Conservation (phyloP, 202 grass and related monocot species). For the Zizania palustris region DNA sequence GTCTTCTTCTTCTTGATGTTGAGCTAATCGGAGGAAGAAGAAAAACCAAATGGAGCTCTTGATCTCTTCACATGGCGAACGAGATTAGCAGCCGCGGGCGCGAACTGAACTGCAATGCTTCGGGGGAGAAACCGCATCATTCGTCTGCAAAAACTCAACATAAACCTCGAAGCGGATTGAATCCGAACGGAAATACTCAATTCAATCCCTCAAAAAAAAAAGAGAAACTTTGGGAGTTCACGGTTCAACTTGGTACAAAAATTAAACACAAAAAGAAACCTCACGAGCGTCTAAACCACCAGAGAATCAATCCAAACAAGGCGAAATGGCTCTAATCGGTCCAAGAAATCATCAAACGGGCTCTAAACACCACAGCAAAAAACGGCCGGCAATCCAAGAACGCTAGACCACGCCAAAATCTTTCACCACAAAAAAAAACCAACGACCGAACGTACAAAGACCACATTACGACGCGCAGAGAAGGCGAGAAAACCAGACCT, state of each 20-base stretch:
- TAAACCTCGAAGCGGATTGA: background rate
- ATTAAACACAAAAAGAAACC: background rate
- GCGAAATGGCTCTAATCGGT: background rate
- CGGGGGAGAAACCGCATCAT: background rate
- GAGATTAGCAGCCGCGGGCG: background rate
- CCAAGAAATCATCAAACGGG: background rate
- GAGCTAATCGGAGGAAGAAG: background rate
- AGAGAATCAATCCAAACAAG: background rate
- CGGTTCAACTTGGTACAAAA: background rate
- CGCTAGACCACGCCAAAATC: background rate
- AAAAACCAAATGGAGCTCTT: background rate
- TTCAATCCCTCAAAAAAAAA: background rate
- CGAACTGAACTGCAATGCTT: conserved; percentile 8
- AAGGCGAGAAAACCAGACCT: background rate
- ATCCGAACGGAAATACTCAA: background rate
- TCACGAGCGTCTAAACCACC: background rate
- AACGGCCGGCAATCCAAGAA: background rate
- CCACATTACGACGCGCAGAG: background rate
- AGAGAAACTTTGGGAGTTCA: background rate
- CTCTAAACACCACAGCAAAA: background rate
- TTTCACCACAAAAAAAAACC: background rate
- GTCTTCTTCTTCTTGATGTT: background rate
- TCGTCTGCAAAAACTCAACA: background rate
- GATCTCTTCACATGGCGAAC: background rate
- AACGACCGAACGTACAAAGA: background rate